Evolutionary conservation across 805 yeast genomes (phyloP).

Genomic region (Middelhovenomyces tepae): DNA sequence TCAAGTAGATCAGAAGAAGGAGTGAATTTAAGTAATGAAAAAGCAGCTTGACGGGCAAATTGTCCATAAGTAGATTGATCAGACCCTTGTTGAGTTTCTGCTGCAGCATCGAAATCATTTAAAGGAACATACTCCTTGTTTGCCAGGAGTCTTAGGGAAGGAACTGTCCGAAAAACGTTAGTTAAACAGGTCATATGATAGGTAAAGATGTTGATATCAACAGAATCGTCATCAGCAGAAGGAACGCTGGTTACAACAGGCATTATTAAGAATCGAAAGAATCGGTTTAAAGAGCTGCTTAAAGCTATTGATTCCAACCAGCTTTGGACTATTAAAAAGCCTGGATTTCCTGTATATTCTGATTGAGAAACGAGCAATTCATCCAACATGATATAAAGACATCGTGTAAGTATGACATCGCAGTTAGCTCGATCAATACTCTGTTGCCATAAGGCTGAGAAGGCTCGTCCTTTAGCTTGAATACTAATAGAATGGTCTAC

Average conservation of each 20-base stretch:
- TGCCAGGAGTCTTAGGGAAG: too few relatives aligned
- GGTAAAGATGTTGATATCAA: too few relatives aligned
- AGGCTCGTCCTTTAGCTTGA: conserved; percentile 41
- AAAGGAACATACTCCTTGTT: too few relatives aligned
- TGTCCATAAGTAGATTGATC: too few relatives aligned
- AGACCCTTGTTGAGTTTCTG: too few relatives aligned
- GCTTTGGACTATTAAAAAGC: conserved; percentile 15
- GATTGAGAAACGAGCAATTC: too few relatives aligned
- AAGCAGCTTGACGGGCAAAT: too few relatives aligned
- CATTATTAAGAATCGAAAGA: conserved; percentile 56
- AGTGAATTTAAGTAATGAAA: too few relatives aligned
- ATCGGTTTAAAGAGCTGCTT: conserved; percentile 47
- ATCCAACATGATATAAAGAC: conserved; percentile 62
- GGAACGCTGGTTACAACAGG: conserved; percentile 54
- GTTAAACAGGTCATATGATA: too few relatives aligned
- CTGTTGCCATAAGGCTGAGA: conserved; percentile 68
- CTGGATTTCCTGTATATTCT: background rate
- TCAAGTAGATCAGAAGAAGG: too few relatives aligned
- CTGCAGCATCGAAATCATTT: too few relatives aligned
- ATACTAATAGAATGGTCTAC: conserved; percentile 30
- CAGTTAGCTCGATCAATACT: conserved; percentile 40
- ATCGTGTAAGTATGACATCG: conserved; percentile 46
- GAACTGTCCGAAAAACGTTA: too few relatives aligned
- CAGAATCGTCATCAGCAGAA: conserved; percentile 24
- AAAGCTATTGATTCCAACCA: conserved; percentile 19